Conservation (phyloP, 1,284 basidiomycete genomes). For the Entoloma clypeatum region DNA sequence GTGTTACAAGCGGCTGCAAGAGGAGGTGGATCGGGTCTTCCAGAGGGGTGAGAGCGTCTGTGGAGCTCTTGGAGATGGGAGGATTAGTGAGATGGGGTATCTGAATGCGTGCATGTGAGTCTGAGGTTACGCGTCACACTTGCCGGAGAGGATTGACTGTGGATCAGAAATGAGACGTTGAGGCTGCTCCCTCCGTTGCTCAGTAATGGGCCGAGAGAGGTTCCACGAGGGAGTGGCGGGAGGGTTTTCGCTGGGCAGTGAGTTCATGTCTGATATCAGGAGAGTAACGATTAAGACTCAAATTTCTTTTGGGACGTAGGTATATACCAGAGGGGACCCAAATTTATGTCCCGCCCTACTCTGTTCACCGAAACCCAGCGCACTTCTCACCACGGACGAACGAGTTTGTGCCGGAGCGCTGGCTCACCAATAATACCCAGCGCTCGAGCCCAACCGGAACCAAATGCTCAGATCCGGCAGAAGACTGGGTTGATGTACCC, state of each 20-base stretch:
- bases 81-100: slow-evolving; percentile 40
- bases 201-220: slow-evolving; percentile 48
- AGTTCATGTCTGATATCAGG: slow-evolving; percentile 2
- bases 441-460: no score
- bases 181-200: slow-evolving; percentile 52
- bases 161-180: slow-evolving; percentile 52
- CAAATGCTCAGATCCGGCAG: no score
- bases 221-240: slow-evolving; percentile 35
- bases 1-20: slow-evolving; percentile 41
- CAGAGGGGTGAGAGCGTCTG: slow-evolving; percentile 39
- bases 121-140: slow-evolving; percentile 5
- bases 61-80: slow-evolving; percentile 31
- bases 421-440: slow-evolving; percentile 27
- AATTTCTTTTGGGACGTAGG: slow-evolving; percentile 30
- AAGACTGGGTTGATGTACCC: no score
- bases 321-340: slow-evolving; percentile 48
- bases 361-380: slow-evolving; percentile 38
- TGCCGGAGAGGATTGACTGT: background rate
- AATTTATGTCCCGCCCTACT: slow-evolving; percentile 44
- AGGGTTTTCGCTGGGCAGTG: slow-evolving; percentile 25
- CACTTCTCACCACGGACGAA: slow-evolving; percentile 37
- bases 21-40: slow-evolving; percentile 53
- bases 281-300: slow-evolving; percentile 10
- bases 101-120: slow-evolving; percentile 52
- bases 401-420: slow-evolving; percentile 36